Evolutionary conservation across 345 rosid species (phyloP).

Genomic region (Triadica sebifera): DNA sequence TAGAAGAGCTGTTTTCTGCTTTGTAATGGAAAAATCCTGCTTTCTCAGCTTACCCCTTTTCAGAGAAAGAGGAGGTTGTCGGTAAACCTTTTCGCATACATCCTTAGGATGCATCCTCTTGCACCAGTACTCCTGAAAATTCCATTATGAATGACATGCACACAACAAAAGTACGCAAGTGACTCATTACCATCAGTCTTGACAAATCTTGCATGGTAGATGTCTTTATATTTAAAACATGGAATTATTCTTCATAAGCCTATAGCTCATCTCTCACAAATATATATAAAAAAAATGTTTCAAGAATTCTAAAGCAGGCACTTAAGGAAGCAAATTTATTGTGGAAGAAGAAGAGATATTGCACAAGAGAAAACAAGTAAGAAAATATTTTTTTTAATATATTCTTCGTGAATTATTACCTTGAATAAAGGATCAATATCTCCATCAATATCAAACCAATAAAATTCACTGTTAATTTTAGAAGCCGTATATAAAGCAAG

Average conservation of each 20-base stretch:
- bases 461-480: conserved; percentile 67
- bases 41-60: conserved; percentile 82
- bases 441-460: conserved; percentile 90
- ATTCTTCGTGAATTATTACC: conserved; percentile 41
- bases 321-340: conserved; percentile 1
- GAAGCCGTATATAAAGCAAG: conserved; percentile 92
- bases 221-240: not conserved
- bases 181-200: conserved; percentile 7
- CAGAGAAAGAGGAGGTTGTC: conserved; percentile 85
- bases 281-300: not conserved
- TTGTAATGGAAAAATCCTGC: conserved; percentile 78
- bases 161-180: conserved; percentile 9
- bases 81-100: conserved; percentile 91
- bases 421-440: conserved; percentile 93
- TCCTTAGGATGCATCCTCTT: conserved; percentile 90
- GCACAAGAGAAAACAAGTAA: not conserved
- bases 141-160: conserved; percentile 18
- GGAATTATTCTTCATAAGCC: not conserved
- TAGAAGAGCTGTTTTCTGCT: conserved; percentile 71
- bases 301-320: not conserved
- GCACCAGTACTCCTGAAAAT: conserved; percentile 94
- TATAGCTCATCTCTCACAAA: not conserved
- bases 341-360: not conserved
- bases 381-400: not conserved
- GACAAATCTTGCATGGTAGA: not conserved